Conservation (phyloP, 23 red algal genomes). For the Agarophyton chilense region DNA sequence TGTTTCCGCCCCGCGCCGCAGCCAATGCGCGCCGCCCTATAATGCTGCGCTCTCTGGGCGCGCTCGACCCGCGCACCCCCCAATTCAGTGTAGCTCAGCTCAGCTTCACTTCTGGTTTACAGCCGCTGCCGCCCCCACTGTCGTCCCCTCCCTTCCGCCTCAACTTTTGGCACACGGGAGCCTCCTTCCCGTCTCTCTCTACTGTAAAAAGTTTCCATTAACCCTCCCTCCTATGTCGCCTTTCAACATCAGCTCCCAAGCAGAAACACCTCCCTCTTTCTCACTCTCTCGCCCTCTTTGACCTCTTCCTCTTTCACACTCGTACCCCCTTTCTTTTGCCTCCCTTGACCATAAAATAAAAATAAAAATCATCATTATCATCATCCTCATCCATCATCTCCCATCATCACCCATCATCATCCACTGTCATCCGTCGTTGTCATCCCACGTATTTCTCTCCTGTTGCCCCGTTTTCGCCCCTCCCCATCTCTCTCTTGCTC, state of each 20-base stretch:
- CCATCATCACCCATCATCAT: no score
- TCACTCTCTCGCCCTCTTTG: slow-evolving; percentile 7
- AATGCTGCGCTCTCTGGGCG: background rate
- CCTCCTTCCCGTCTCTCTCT: background rate
- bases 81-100: background rate
- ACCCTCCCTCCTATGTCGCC: background rate
- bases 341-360: slow-evolving; percentile 10
- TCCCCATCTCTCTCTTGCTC: background rate
- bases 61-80: no score
- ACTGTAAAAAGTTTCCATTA: background rate
- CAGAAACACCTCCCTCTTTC: background rate
- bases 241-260: background rate
- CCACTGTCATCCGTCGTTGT: background rate
- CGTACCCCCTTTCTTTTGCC: background rate
- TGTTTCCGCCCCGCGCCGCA: no score
- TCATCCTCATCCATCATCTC: no score
- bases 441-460: background rate
- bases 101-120: background rate
- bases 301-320: background rate
- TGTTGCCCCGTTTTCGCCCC: background rate
- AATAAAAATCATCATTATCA: background rate
- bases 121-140: background rate
- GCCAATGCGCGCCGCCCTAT: no score
- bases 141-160: background rate
- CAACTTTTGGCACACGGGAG: background rate